Percentiles rank a stretch among this genome's conserved stretches.
Evolutionary conservation across 345 rosid species (phyloP).

Genomic region (Citrus mangshanensis): DNA sequence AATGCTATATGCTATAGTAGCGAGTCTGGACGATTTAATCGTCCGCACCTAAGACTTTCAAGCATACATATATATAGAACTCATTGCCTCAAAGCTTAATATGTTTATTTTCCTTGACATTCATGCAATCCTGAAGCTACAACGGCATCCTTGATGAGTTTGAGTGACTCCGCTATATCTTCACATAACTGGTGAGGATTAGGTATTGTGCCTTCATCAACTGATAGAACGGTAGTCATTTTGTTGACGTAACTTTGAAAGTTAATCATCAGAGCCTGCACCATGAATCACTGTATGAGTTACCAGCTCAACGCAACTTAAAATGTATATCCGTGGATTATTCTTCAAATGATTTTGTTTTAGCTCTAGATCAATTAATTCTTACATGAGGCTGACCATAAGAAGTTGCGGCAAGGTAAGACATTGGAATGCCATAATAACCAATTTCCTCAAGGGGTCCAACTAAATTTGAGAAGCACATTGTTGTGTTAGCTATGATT

Average conservation of each 20-base stretch:
- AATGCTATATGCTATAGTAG: too few species aligned
- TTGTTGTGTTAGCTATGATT: conserved; percentile 21
- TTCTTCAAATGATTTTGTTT: too few species aligned
- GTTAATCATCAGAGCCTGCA: conserved; percentile 44
- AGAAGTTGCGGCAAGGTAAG: conserved; percentile 31
- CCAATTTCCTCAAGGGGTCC: conserved; percentile 34
- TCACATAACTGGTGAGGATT: conserved; percentile 40
- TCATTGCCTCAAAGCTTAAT: background rate
- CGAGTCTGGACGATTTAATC: too few species aligned
- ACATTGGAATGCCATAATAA: conserved; percentile 27
- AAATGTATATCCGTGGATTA: too few species aligned
- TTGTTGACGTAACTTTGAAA: conserved; percentile 37
- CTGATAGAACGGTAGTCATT: conserved; percentile 36
- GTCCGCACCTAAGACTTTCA: too few species aligned
- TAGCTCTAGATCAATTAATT: background rate
- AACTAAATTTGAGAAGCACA: conserved; percentile 33
- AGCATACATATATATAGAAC: too few species aligned
- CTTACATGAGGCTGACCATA: conserved; percentile 12
- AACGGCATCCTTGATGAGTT: conserved; percentile 24
- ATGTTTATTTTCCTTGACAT: background rate
- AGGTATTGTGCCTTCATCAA: conserved; percentile 30
- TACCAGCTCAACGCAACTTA: background rate
- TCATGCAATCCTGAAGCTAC: background rate
- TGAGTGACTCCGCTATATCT: conserved; percentile 29
- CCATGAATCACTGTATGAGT: background rate